These are phyloP conservation scores for Exophiala sp. DNA, from an alignment of 2,329 filamentous ascomycete genomes.

Conservation along the genomic window DNA sequence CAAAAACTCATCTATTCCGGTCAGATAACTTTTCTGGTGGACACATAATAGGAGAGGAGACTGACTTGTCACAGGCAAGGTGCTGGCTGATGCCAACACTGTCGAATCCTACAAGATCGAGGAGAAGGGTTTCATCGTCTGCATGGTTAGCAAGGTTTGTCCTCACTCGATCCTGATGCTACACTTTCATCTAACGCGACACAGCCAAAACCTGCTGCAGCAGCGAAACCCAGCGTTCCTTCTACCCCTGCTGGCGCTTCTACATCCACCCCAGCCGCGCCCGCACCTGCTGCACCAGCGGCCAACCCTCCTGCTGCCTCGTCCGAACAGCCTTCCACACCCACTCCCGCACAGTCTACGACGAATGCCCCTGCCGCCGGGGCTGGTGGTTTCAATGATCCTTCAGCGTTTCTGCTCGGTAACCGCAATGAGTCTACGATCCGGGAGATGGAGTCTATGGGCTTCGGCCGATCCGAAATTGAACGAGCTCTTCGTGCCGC, in stretches of 20 bases:
- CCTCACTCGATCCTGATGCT: background rate
- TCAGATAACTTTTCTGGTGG: conserved; percentile 48
- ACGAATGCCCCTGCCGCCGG: conserved; percentile 42
- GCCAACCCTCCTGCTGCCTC: conserved; percentile 54
- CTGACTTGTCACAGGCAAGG: conserved; percentile 65
- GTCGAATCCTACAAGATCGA: conserved; percentile 97
- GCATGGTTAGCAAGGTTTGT: conserved; percentile 90
- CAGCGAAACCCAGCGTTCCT: conserved; percentile 44
- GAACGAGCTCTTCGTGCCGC: conserved; percentile 92
- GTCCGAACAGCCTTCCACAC: conserved; percentile 45
- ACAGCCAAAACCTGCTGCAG: conserved; percentile 64
- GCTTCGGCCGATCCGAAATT: conserved; percentile 81
- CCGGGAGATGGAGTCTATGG: conserved; percentile 94
- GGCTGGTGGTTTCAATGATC: conserved; percentile 55
- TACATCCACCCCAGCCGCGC: conserved; percentile 48
- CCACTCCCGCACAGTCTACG: conserved; percentile 40
- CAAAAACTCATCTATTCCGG: conserved; percentile 99
- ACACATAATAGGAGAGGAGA: too few relatives aligned
- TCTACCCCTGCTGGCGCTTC: conserved; percentile 47
- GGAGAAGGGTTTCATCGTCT: conserved; percentile 98
- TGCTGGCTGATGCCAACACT: conserved; percentile 94
- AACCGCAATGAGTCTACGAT: conserved; percentile 75
- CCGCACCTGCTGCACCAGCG: conserved; percentile 42
- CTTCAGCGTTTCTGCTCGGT: conserved; percentile 80
- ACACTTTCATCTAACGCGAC: conserved; percentile 6